Conservation (phyloP, 2,329 filamentous ascomycete genomes). For the Daldinia sp. region DNA sequence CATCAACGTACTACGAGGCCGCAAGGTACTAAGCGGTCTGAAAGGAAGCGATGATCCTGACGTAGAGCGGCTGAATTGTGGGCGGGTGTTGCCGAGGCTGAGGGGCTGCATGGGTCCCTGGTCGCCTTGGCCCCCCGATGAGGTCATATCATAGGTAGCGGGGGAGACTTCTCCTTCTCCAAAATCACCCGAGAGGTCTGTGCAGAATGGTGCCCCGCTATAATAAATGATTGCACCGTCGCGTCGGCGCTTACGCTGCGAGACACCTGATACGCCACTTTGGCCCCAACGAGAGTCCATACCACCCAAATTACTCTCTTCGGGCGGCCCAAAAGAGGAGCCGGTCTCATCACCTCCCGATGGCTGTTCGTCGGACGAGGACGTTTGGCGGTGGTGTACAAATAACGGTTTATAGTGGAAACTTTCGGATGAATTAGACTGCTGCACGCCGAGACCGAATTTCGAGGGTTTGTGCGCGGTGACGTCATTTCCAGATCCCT, state of each 20-base stretch:
- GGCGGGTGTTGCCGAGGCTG: slow-evolving; percentile 40
- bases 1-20: slow-evolving; percentile 36
- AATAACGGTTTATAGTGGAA: slow-evolving; percentile 74
- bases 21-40: slow-evolving; percentile 59
- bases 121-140: slow-evolving; percentile 49
- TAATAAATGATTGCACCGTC: slow-evolving; percentile 87
- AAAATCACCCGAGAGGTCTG: slow-evolving; percentile 76
- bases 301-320: slow-evolving; percentile 58
- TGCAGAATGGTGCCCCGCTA: slow-evolving; percentile 80
- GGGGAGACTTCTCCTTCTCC: slow-evolving; percentile 59
- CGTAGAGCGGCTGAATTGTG: slow-evolving; percentile 42
- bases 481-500: slow-evolving; percentile 47
- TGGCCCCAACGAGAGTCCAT: slow-evolving; percentile 56
- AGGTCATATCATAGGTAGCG: slow-evolving; percentile 56
- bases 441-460: slow-evolving; percentile 48
- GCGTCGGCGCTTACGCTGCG: slow-evolving; percentile 62
- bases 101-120: slow-evolving; percentile 7
- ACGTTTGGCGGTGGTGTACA: slow-evolving; percentile 54
- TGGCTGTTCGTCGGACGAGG: slow-evolving; percentile 56
- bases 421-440: slow-evolving; percentile 52
- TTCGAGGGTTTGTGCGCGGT: slow-evolving; percentile 53
- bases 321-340: slow-evolving; percentile 57
- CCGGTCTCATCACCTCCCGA: slow-evolving; percentile 57
- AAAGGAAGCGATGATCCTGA: slow-evolving; percentile 62
- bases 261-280: slow-evolving; percentile 51